Evolutionary conservation across 2,329 filamentous ascomycete species (phyloP), one percentile per base, ranked within the genome.

Genomic region (Myriangium duriaei): DNA sequence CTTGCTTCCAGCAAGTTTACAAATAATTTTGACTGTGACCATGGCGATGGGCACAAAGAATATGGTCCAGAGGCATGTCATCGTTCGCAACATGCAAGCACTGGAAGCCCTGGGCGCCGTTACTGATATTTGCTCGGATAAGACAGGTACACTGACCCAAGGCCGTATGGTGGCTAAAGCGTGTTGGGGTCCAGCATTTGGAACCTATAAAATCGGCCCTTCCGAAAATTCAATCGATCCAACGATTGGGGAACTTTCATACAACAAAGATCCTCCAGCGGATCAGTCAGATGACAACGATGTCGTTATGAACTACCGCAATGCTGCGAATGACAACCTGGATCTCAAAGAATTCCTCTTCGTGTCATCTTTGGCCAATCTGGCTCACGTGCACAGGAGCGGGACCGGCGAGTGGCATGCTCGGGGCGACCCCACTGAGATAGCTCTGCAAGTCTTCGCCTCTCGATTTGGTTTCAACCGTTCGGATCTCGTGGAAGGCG

Each of bases 391-490:
- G 3, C 69, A 76, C 43, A 62, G 73, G 44, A 62, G 61, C 32
- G 34, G 41, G 11, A 62, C 72, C 11, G 63, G 67, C n/a, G 64
- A 69, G 17, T 81, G 77, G 77, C 65, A 72, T 39, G 74, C 72
- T 5, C 70, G 74, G 33, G 78, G 76, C 30, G 76, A 80, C 46
- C 75, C 76, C 0, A 82, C 79, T 1, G 79, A 84, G 48, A 80
- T 84, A 43, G 79, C 79, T 2, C 79, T 84, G 32, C 78, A 83
- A 47, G 79, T 84, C 0, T 81, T 84, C 51, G 76, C 77, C 6
- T 72, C 70, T 30, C 72, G 79, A 10, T 84, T 84, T 52, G 49
- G 47, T 39, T 74, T 73, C 66, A 75, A 76, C 43, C 66, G 71
- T 6, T 60, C 67, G 11, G 60, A 61, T 6, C 67, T 71, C 46